These are phyloP conservation scores for Zoysia pacifica DNA, from an alignment of 176 grass and related monocot species.

Conservation along the genomic window DNA sequence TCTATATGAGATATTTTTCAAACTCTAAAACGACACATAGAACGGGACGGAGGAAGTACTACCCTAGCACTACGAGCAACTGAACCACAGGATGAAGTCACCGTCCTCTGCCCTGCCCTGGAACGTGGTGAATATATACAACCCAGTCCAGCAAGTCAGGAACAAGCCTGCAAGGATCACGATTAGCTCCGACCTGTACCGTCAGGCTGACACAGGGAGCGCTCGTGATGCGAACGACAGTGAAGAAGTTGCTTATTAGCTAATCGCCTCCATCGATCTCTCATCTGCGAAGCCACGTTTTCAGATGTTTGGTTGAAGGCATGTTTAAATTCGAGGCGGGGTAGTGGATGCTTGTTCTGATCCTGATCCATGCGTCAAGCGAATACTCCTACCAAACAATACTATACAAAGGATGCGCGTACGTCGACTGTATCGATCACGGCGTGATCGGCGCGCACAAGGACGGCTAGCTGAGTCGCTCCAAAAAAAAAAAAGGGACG, in stretches of 20 bases:
- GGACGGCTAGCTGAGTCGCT: background rate
- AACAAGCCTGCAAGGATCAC: background rate
- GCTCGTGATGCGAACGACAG: background rate
- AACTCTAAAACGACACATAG: too few relatives aligned
- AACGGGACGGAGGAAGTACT: too few relatives aligned
- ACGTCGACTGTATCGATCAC: background rate
- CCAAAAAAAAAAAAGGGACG: background rate
- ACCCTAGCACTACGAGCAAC: too few relatives aligned
- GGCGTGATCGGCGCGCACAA: background rate
- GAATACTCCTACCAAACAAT: background rate
- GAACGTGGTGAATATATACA: constrained; percentile 15
- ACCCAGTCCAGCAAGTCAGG: background rate
- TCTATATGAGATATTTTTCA: too few relatives aligned
- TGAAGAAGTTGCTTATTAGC: constrained; percentile 5
- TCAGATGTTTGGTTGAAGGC: constrained; percentile 17
- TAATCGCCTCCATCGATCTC: background rate
- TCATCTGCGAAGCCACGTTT: constrained; percentile 29
- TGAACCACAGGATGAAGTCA: background rate
- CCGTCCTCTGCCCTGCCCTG: too few relatives aligned
- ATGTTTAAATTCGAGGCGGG: background rate
- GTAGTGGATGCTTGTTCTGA: constrained; percentile 17
- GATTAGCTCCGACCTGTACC: background rate
- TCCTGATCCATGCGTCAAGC: constrained; percentile 28
- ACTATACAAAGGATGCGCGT: background rate
- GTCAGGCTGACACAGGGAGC: background rate